phyloP scores from a whole-genome alignment of 1,284 basidiomycete species.

The Ceratobasidium sp. region DNA sequence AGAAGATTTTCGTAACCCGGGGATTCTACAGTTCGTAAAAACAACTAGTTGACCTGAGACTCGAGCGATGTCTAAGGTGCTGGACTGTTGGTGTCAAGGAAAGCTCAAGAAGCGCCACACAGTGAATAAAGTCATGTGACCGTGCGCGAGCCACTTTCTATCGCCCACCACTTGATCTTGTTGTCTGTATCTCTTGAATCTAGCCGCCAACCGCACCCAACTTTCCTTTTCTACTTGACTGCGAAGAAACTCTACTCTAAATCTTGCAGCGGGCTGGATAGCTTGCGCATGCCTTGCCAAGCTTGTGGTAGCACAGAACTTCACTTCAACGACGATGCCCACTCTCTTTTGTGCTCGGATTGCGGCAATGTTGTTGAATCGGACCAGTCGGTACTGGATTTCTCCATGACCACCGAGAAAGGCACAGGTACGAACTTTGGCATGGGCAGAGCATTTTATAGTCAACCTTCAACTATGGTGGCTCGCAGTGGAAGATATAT shows the following conservation, averaged over 20 bases:
- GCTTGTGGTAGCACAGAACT: conserved; percentile 12
- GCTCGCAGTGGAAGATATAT: conserved; percentile 38
- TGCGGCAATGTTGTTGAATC: conserved; percentile 32
- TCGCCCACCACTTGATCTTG: too few species aligned
- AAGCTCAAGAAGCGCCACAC: too few species aligned
- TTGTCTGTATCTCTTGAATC: too few species aligned
- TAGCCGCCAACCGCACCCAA: too few species aligned
- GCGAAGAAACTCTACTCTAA: not conserved
- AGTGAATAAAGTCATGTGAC: too few species aligned
- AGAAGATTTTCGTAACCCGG: too few species aligned
- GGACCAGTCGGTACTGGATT: conserved; percentile 25
- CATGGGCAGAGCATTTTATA: conserved; percentile 37
- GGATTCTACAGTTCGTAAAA: too few species aligned
- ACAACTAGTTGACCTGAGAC: too few species aligned
- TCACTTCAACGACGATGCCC: conserved; percentile 20
- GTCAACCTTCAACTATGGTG: conserved; percentile 39
- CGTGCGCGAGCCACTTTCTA: too few species aligned
- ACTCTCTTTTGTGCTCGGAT: conserved; percentile 14
- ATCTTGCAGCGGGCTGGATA: not conserved
- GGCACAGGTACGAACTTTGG: conserved; percentile 41
- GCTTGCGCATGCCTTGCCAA: conserved; percentile 27
- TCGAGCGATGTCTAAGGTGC: too few species aligned
- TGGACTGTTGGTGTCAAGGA: too few species aligned
- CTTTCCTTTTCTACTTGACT: not conserved
- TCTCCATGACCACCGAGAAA: conserved; percentile 38